These are phyloP conservation scores for Petunia axillaris DNA, from an alignment of 257 asterid species.

Conservation along the genomic window DNA sequence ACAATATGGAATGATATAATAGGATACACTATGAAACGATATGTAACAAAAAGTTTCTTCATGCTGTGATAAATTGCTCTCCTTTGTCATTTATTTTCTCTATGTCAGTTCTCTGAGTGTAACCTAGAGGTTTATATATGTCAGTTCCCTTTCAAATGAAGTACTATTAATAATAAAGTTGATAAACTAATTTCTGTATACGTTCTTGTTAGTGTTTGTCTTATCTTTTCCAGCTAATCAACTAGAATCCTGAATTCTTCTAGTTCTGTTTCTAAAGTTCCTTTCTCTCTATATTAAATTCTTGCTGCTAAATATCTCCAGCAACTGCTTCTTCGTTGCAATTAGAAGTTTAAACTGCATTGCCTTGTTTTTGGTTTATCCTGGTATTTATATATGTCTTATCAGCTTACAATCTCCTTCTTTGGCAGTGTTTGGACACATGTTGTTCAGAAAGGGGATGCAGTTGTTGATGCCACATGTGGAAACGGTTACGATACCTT, in stretches of 20 bases:
- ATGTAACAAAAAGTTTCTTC: too few relatives aligned
- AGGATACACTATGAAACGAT: too few relatives aligned
- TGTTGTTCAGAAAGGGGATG: slow-evolving; percentile 74
- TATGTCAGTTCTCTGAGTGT: neutral
- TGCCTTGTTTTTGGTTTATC: neutral
- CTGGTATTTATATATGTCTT: neutral
- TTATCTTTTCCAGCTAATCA: neutral
- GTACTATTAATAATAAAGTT: neutral
- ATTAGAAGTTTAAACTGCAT: neutral
- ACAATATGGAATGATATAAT: too few relatives aligned
- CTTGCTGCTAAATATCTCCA: neutral
- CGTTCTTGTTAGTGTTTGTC: neutral
- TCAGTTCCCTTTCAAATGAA: neutral
- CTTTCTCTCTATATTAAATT: neutral
- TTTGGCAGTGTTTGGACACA: slow-evolving; percentile 76
- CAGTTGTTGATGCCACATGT: slow-evolving; percentile 90
- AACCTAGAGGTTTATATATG: neutral
- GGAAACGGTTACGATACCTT: slow-evolving; percentile 93
- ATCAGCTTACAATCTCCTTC: neutral
- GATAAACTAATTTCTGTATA: neutral
- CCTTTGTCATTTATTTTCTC: neutral
- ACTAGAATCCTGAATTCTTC: neutral
- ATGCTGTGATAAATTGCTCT: neutral
- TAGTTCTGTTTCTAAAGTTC: neutral
- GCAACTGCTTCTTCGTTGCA: neutral